Percentiles rank a stretch among this genome's conserved stretches.
phyloP scores from a whole-genome alignment of 163 green algal genomes.

The Chlamydomonas reinhardtii region DNA sequence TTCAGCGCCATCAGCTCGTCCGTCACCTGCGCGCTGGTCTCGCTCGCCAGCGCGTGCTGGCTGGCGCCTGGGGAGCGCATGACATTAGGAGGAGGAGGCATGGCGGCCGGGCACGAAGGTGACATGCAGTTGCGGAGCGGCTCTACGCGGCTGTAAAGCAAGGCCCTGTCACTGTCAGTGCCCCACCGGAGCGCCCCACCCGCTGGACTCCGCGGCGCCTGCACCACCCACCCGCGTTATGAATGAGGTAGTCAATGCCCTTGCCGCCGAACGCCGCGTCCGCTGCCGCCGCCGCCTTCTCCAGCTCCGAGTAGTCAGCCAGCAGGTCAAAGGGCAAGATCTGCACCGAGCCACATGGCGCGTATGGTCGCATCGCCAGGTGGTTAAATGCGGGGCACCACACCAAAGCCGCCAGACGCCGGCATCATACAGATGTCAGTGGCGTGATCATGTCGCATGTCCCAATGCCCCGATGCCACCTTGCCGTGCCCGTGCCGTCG shows the following conservation, averaged over 20 bases:
- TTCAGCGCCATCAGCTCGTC: conserved; percentile 83
- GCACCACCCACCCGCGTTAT: conserved; percentile 71
- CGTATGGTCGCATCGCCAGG: too few species aligned
- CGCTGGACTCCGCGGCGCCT: background rate
- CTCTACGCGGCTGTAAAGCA: too few species aligned
- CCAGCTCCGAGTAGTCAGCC: conserved; percentile 54
- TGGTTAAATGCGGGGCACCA: too few species aligned
- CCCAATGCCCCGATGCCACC: too few species aligned
- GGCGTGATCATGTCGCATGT: too few species aligned
- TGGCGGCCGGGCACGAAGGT: background rate
- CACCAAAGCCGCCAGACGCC: too few species aligned
- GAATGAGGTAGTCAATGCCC: conserved; percentile 81
- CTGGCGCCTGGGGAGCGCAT: conserved; percentile 57
- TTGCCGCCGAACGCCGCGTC: conserved; percentile 73
- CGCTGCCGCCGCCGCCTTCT: conserved; percentile 67
- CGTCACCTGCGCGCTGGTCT: conserved; percentile 73
- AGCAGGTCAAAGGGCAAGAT: conserved; percentile 85
- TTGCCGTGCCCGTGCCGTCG: too few species aligned
- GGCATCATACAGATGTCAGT: too few species aligned
- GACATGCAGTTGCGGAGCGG: background rate
- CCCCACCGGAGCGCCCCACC: too few species aligned
- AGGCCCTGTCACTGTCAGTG: too few species aligned
- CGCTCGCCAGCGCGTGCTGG: conserved; percentile 81
- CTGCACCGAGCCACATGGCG: too few species aligned
- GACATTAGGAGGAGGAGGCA: background rate